Evolutionary conservation across 805 yeast species (phyloP).

Genomic region (Nakazawaea wickerhamii): DNA sequence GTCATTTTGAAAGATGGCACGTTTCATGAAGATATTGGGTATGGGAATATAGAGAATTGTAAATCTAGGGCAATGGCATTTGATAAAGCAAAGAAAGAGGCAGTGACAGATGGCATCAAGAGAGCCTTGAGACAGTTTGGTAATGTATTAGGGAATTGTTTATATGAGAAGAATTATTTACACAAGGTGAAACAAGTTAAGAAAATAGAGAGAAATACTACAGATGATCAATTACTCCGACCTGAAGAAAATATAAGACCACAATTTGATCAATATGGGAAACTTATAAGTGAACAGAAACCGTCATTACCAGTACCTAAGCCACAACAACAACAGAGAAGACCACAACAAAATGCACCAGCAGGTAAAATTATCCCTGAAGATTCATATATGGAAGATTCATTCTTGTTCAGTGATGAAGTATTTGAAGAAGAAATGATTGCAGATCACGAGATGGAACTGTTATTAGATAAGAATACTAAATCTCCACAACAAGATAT

Average conservation of each 20-base stretch:
- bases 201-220: slow-evolving; percentile 24
- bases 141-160: slow-evolving; percentile 72
- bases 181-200: slow-evolving; percentile 42
- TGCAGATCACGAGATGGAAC: slow-evolving; percentile 24
- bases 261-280: slow-evolving; percentile 14
- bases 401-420: slow-evolving; percentile 47
- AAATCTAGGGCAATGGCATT: slow-evolving; percentile 66
- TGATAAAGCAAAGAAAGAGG: slow-evolving; percentile 79
- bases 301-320: background rate
- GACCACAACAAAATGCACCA: background rate
- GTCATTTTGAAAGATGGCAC: slow-evolving; percentile 79
- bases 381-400: slow-evolving; percentile 35
- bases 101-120: slow-evolving; percentile 79
- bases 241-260: slow-evolving; percentile 16
- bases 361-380: slow-evolving; percentile 10
- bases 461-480: slow-evolving; percentile 14
- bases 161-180: slow-evolving; percentile 69
- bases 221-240: slow-evolving; percentile 28
- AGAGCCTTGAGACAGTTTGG: slow-evolving; percentile 78
- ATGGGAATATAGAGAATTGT: slow-evolving; percentile 69
- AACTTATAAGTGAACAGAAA: slow-evolving; percentile 3
- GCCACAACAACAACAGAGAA: slow-evolving; percentile 2
- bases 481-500: slow-evolving; percentile 3
- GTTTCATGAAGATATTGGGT: slow-evolving; percentile 71
- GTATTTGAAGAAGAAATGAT: slow-evolving; percentile 25